phyloP scores from a whole-genome alignment of 139 green algal genomes.

The Tetraselmis chui region DNA sequence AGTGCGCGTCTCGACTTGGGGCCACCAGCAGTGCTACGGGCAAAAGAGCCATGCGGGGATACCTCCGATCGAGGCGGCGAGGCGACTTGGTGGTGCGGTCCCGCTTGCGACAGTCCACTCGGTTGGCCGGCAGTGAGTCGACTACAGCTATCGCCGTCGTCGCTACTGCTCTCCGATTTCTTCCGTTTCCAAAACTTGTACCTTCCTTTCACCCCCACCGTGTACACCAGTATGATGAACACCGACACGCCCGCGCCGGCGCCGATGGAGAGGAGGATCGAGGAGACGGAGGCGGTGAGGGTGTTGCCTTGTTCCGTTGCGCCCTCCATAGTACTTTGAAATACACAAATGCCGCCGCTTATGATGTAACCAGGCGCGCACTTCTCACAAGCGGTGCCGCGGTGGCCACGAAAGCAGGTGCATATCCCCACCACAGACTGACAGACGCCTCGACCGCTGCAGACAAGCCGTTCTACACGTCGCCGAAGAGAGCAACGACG shows the following conservation, averaged over 20 bases:
- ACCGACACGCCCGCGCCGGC: background rate
- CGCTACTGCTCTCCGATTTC: background rate
- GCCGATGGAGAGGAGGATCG: background rate
- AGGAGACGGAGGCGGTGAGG: background rate
- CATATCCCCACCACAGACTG: background rate
- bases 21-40: too few relatives aligned
- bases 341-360: background rate
- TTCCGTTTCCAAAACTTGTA: background rate
- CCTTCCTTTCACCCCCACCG: background rate
- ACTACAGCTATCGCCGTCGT: too few relatives aligned
- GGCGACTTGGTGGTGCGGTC: too few relatives aligned
- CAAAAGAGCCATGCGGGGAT: background rate
- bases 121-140: too few relatives aligned
- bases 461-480: background rate
- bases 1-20: background rate
- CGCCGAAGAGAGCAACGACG: too few relatives aligned
- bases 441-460: background rate
- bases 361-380: background rate
- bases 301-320: background rate
- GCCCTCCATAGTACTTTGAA: background rate
- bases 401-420: background rate
- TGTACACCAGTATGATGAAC: background rate
- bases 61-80: background rate
- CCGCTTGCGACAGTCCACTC: too few relatives aligned
- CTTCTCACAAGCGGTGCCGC: background rate